These are phyloP conservation scores for Sporothrix luriei DNA, from an alignment of 2,329 filamentous ascomycete species.

Conservation along the genomic window DNA sequence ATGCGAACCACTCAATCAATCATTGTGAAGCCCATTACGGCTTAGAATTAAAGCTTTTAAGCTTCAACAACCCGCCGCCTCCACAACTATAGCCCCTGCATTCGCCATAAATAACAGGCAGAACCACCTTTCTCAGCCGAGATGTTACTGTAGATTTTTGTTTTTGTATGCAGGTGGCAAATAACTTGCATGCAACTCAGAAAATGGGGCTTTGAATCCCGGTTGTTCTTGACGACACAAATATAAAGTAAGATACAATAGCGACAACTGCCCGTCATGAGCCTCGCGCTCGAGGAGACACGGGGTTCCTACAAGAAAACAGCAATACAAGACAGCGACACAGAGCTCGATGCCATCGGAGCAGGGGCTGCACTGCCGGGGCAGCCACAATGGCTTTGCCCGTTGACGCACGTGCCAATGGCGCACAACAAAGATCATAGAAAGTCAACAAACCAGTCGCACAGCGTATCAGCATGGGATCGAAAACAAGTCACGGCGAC, in stretches of 20 bases:
- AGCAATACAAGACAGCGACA: background rate
- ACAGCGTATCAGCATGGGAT: background rate
- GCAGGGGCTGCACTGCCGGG: too few relatives aligned
- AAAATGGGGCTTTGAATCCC: background rate
- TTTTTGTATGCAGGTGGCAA: background rate
- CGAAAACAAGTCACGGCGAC: background rate
- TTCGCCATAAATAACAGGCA: background rate
- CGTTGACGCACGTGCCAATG: constrained; percentile 2
- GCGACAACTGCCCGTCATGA: too few relatives aligned
- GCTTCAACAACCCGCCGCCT: constrained; percentile 1
- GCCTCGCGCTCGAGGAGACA: too few relatives aligned
- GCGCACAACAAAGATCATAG: background rate
- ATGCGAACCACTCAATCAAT: background rate
- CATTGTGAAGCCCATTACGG: background rate
- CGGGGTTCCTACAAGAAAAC: background rate
- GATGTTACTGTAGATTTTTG: background rate
- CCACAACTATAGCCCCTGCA: background rate
- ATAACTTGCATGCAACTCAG: constrained; percentile 2
- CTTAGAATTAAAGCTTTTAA: background rate
- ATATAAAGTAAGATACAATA: too few relatives aligned
- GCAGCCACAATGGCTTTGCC: constrained; percentile 9
- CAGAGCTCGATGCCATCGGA: too few relatives aligned
- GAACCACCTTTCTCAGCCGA: background rate
- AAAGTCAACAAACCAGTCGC: constrained; percentile 7
- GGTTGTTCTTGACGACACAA: background rate